Evolutionary conservation across 192 early-diverging fungal genomes (phyloP).

Genomic region (Coemansia sp.): DNA sequence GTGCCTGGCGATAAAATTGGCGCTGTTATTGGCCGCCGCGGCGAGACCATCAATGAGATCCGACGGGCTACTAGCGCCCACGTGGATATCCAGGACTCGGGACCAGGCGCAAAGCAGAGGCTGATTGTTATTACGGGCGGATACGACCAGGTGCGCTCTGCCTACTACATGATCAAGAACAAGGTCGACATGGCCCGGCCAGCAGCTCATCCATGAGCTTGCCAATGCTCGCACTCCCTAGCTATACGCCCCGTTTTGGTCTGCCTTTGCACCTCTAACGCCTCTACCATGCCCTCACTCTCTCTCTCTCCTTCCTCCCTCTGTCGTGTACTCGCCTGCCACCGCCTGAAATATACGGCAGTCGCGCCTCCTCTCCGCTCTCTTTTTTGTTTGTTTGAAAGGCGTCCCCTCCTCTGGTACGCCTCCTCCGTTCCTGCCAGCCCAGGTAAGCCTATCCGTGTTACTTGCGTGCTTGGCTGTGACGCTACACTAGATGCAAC

Average conservation of each 20-base stretch:
- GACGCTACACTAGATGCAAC: not conserved
- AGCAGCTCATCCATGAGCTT: constrained; percentile 7
- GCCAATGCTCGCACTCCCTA: not conserved
- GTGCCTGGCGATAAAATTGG: constrained; percentile 49
- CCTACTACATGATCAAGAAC: constrained; percentile 51
- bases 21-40: constrained; percentile 53
- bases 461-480: not conserved
- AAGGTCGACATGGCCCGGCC: constrained; percentile 41
- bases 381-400: not conserved
- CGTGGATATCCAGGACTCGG: constrained; percentile 55
- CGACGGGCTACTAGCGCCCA: constrained; percentile 39
- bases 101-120: constrained; percentile 43
- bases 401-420: too few relatives aligned
- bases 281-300: not conserved
- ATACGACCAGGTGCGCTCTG: constrained; percentile 51
- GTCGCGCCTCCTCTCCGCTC: not conserved
- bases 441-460: not conserved
- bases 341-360: too few relatives aligned
- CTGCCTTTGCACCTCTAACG: not conserved
- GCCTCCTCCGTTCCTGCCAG: not conserved
- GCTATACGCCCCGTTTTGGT: not conserved
- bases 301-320: not conserved
- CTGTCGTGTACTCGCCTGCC: not conserved
- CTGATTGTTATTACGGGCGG: constrained; percentile 50
- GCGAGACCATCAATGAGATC: constrained; percentile 55